phyloP scores from a whole-genome alignment of 208 protist genomes.

The Leishmania turanica region DNA sequence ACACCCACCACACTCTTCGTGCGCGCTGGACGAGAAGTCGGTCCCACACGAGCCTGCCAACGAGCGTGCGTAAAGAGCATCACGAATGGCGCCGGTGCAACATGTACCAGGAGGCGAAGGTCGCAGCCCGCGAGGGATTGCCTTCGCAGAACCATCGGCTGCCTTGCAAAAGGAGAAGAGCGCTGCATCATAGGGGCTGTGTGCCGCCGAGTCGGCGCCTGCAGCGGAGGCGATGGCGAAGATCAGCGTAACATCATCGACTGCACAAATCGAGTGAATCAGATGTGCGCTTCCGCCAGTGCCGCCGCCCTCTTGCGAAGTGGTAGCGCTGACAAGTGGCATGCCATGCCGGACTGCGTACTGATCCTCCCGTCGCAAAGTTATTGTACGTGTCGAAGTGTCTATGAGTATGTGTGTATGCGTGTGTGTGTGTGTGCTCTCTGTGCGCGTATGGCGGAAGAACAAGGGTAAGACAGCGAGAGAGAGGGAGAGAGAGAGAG shows the following conservation, averaged over 20 bases:
- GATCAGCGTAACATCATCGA: constrained; percentile 12
- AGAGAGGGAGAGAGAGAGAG: neutral
- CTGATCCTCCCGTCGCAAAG: neutral
- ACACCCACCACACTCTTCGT: neutral
- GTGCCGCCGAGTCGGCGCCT: neutral
- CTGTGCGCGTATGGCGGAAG: neutral
- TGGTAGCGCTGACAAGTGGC: constrained; percentile 10
- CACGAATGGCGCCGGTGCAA: neutral
- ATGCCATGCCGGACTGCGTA: neutral
- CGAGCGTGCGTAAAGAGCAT: neutral
- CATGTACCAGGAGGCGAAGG: neutral
- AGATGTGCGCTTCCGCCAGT: neutral
- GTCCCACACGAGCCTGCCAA: neutral
- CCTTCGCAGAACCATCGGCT: neutral
- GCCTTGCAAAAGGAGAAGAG: neutral
- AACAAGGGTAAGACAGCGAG: neutral
- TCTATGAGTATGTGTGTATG: neutral
- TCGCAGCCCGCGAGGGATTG: no score
- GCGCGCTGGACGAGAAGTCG: neutral
- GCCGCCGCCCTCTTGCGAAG: neutral
- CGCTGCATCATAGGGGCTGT: neutral
- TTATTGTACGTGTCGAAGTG: neutral
- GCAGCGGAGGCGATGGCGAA: constrained; percentile 10
- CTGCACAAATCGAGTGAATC: constrained; percentile 3
- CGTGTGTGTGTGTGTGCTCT: neutral